These are phyloP conservation scores for Tetragonia tetragonoides DNA, from an alignment of 148 eudicot species.

Conservation along the genomic window DNA sequence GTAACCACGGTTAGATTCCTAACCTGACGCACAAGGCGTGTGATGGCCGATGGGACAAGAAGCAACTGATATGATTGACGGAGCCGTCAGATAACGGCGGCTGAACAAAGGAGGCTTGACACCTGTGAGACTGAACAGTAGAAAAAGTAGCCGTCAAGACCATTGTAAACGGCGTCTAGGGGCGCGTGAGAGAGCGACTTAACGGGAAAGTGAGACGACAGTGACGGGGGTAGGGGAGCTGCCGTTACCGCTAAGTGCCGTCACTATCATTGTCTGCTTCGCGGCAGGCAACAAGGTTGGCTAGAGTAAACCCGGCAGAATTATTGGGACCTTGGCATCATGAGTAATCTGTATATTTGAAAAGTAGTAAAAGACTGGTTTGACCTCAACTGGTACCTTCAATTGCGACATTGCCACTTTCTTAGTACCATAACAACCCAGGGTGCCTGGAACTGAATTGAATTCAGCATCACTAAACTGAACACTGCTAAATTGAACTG, in stretches of 20 bases:
- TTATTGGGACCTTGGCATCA: background rate
- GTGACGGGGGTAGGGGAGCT: conserved; percentile 14
- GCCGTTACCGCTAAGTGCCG: conserved; percentile 31
- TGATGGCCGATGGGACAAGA: background rate
- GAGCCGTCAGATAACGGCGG: conserved; percentile 10
- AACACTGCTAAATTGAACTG: too few species aligned
- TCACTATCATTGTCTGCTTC: conserved; percentile 44
- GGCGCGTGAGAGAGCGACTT: conserved; percentile 16
- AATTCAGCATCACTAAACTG: too few species aligned
- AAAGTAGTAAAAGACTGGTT: too few species aligned
- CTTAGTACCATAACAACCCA: too few species aligned
- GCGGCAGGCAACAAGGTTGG: conserved; percentile 51
- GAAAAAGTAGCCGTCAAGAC: background rate
- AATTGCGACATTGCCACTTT: too few species aligned
- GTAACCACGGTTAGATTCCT: conserved; percentile 34
- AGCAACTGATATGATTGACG: background rate
- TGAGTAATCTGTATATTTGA: too few species aligned
- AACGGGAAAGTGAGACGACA: conserved; percentile 17
- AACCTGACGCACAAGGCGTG: conserved; percentile 15
- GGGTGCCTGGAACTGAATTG: too few species aligned
- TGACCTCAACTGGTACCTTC: too few species aligned
- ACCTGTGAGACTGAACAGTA: conserved; percentile 23
- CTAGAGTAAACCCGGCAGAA: conserved; percentile 38
- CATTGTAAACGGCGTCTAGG: background rate
- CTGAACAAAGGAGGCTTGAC: background rate